A percentile compares a stretch with the other conserved stretches of the same genome.
These are phyloP conservation scores for Tephrocybe rancida DNA, from an alignment of 768 basidiomycete species.

Conservation along the genomic window DNA sequence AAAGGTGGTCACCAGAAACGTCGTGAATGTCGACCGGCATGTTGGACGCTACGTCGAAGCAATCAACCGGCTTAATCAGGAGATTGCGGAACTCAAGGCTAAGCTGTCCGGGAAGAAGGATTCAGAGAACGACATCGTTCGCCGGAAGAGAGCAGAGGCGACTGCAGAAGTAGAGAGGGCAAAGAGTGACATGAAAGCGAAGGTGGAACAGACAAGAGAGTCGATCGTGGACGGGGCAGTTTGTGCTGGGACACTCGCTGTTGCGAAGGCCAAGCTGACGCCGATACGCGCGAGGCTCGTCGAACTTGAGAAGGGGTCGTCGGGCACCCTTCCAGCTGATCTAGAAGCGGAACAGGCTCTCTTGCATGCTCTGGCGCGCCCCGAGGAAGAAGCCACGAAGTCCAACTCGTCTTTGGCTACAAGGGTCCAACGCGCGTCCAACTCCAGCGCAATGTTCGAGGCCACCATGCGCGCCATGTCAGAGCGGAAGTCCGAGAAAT, in stretches of 20 bases:
- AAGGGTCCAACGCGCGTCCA: constrained; percentile 68
- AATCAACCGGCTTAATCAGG: constrained; percentile 83
- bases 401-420: constrained; percentile 58
- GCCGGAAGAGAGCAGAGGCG: constrained; percentile 73
- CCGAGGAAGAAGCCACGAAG: constrained; percentile 71
- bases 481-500: constrained; percentile 75
- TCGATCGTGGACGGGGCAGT: constrained; percentile 77
- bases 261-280: constrained; percentile 69
- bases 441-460: constrained; percentile 81
- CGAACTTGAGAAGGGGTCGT: constrained; percentile 50
- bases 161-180: constrained; percentile 73
- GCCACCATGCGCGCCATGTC: constrained; percentile 84
- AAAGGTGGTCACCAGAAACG: constrained; percentile 93
- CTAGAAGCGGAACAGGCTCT: constrained; percentile 75
- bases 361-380: constrained; percentile 62
- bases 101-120: constrained; percentile 75
- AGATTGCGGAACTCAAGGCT: constrained; percentile 85
- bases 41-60: constrained; percentile 96
- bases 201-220: constrained; percentile 69
- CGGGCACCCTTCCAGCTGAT: constrained; percentile 49
- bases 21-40: constrained; percentile 92
- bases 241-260: constrained; percentile 70
- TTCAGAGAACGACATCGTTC: constrained; percentile 62
- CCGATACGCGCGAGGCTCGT: constrained; percentile 64
- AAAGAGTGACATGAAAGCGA: constrained; percentile 69